Conservation (phyloP, 1,284 basidiomycete genomes). For the Trichosporon asahii region DNA sequence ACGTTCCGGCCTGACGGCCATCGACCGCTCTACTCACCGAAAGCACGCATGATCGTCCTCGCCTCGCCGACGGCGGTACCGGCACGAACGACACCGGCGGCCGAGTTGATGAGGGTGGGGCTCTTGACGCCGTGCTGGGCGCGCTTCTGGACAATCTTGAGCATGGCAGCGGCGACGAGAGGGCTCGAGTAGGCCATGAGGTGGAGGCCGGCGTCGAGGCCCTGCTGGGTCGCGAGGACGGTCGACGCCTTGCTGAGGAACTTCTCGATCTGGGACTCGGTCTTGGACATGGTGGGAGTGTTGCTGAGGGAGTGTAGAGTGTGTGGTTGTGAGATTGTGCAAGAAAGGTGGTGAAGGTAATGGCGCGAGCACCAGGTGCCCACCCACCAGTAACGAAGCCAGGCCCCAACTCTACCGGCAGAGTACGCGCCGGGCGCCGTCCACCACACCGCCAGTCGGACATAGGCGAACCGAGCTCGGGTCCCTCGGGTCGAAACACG, state of each 20-base stretch:
- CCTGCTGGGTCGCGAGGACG: constrained; percentile 37
- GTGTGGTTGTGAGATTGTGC: constrained; percentile 1
- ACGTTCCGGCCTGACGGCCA: neutral
- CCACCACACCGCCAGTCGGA: neutral
- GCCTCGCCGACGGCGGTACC: constrained; percentile 43
- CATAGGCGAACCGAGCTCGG: constrained; percentile 11
- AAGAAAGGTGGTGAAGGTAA: neutral
- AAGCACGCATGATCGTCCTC: constrained; percentile 46
- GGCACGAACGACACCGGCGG: constrained; percentile 36
- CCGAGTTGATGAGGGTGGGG: constrained; percentile 30
- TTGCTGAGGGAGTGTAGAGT: neutral
- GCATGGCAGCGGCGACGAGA: constrained; percentile 38
- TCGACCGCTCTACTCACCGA: constrained; percentile 35
- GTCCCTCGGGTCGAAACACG: neutral
- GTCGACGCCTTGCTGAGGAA: constrained; percentile 34
- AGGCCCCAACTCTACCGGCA: neutral
- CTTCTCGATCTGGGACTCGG: constrained; percentile 3
- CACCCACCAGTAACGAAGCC: neutral
- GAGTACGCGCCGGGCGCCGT: neutral
- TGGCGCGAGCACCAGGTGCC: neutral
- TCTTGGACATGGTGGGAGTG: constrained; percentile 15
- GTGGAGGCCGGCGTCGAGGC: constrained; percentile 49
- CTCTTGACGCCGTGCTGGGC: constrained; percentile 21
- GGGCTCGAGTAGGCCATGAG: constrained; percentile 46
- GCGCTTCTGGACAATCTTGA: constrained; percentile 36